Base-by-base conservation (phyloP, 192 early-diverging fungal genomes). In the Mortierella hygrophila region DNA sequence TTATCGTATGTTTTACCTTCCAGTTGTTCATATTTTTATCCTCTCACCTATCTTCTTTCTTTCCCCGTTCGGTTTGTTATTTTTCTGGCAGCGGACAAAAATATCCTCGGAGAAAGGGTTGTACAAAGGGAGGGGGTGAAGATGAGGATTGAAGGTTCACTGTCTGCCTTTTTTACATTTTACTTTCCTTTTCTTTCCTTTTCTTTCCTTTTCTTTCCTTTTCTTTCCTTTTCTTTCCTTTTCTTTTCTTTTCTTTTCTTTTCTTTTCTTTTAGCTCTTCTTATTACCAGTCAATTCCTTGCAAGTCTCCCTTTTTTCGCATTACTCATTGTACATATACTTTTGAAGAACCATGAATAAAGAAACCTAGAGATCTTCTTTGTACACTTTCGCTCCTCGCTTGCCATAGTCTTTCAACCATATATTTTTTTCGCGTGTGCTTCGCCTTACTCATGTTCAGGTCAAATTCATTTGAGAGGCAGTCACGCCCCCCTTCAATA, bases 341-440 rank as follows among this genome's bases (percentile, higher is more conserved):
- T 65, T 65, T 65, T 65, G 60, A 65, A 65, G 60, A 65, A 65
- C n/a, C n/a, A 65, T 65, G 60, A 65, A 65, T 65, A 65, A 65
- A 65, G 60, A 65, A 65, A 65, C 60, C 60, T 65, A 65, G 60
- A 65, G 60, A 65, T 65, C 60, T 60, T 60, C 57, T 65, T 65
- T 65, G 60, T 65, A 65, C 26, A 65, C 29, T 32, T 32, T 65
- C 11, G 60, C 60, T 15, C 13, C 3, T 15, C 10, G 44, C 11
- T 46, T 13, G 44, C 44, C 60, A 29, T 20, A 18, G 49, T 10
- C 60, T 65, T 13, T 2, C n/a, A 35, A 1, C 10, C 11, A 32
- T 57, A n/a, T 10, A n/a, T 1, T 26, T 57, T 26, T 26, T 35
- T 26, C 11, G 32, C 60, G 60, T 10, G 60, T 65, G 60, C 60